Conservation (phyloP, 2,329 filamentous ascomycete genomes). For the Rhinocladiella similis region DNA sequence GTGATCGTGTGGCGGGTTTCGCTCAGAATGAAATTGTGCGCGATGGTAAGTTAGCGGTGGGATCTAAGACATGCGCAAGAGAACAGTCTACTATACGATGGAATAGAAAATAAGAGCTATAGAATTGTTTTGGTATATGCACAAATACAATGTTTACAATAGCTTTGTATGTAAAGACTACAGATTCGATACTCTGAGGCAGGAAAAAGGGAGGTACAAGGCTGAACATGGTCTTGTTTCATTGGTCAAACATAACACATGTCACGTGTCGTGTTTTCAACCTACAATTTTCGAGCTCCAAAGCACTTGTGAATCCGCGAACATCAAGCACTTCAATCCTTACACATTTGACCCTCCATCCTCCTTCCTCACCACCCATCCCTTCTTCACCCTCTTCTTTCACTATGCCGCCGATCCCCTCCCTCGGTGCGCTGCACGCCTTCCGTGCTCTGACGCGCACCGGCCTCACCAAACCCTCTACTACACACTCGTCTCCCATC, state of each 20-base stretch:
- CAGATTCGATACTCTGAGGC: background rate
- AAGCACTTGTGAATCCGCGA: too few species aligned
- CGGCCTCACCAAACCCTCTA: constrained; percentile 25
- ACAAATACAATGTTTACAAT: too few species aligned
- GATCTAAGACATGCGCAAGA: too few species aligned
- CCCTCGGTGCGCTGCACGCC: constrained; percentile 36
- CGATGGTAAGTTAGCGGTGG: too few species aligned
- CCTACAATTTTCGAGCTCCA: background rate
- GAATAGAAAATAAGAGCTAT: too few species aligned
- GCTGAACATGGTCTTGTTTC: background rate
- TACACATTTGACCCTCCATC: background rate
- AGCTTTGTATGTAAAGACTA: background rate
- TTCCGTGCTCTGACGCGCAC: constrained; percentile 36
- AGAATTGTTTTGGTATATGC: too few species aligned
- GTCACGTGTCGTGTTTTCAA: background rate
- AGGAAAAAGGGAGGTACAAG: background rate
- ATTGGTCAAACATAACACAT: background rate
- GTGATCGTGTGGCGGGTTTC: background rate
- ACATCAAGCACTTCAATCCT: background rate
- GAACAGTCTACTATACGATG: too few species aligned
- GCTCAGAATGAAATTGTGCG: background rate
- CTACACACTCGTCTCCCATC: background rate
- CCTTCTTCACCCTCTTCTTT: background rate
- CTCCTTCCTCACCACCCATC: background rate
- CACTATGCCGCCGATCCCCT: constrained; percentile 35